Base-by-base conservation (phyloP, 108 stramenopile species). In the Fragilaria crotonensis region DNA sequence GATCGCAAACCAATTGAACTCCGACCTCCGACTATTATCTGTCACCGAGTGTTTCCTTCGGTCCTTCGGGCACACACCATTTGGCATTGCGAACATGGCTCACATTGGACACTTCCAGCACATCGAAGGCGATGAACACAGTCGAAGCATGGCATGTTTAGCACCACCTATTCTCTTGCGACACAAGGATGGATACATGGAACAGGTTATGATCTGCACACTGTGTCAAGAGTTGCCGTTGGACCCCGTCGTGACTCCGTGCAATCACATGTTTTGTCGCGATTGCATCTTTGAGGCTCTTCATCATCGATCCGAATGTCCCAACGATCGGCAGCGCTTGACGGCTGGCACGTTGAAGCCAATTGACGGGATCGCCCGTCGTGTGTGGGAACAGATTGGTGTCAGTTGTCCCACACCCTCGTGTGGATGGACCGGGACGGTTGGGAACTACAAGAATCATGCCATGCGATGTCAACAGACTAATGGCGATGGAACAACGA, bases 211-310 rank as follows among this genome's bases (percentile, higher is more conserved):
- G 28, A 65, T 65, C 21, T 63, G 63, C 26, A 54, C 63, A 21
- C 47, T 63, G 22, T 63, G 63, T 54, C 53, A 54, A 53, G 54
- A 30, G n/a, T 25, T 63, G 11, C 28, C 63, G 18, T 22, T 57
- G 19, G 63, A 55, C 9, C 64, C 64, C 5, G 47, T 33, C 9
- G 20, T 58, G 11, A 65, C 64, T 20, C 64, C 63, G 0, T 63
- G 63, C 20, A 25, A 46, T 49, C 64, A 65, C 25, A 9, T 65
- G 25, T 65, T 65, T 30, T 65, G 64, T 30, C 2, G 1, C 47
- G 30, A 30, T 4, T 65, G 64, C 47, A 44, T 58, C 48, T 25
- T 0, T 18, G 28, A 65, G 30, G 64, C 64, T 3, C 29, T 65
- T 18, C 41, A 0, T 1, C n/a, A 28, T 0, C 25, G 21, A 17